phyloP scores from a whole-genome alignment of 352 stramenopile genomes.

The Blastocystis sp. region DNA sequence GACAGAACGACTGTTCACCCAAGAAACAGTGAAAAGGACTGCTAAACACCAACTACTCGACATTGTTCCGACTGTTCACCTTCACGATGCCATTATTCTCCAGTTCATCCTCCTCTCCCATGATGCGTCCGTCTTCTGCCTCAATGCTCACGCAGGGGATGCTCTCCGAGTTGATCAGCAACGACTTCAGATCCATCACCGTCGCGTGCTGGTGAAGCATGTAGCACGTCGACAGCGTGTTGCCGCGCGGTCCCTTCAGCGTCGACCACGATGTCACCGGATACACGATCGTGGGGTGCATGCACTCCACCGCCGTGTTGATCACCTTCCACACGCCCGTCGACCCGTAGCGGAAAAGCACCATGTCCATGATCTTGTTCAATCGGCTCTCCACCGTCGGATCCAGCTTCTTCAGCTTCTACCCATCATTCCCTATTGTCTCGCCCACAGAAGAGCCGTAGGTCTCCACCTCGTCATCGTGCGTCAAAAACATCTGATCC shows the following conservation, averaged over 20 bases:
- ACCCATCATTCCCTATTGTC: constrained; percentile 14
- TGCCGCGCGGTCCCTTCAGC: constrained; percentile 72
- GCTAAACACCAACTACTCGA: constrained; percentile 34
- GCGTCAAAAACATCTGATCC: constrained; percentile 81
- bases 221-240: constrained; percentile 59
- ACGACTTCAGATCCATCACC: constrained; percentile 45
- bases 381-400: constrained; percentile 80
- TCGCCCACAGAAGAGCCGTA: constrained; percentile 10
- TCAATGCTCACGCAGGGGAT: constrained; percentile 66
- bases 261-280: constrained; percentile 83
- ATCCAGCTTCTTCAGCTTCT: constrained; percentile 76
- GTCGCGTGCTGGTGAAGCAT: constrained; percentile 60
- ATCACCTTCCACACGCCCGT: constrained; percentile 81
- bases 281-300: constrained; percentile 80
- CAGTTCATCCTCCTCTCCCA: constrained; percentile 61
- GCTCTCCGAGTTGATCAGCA: constrained; percentile 61
- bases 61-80: constrained; percentile 63
- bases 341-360: constrained; percentile 83
- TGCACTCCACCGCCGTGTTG: constrained; percentile 78
- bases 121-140: constrained; percentile 51
- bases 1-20: too few species aligned
- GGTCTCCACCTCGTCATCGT: constrained; percentile 75
- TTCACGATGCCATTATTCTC: constrained; percentile 60
- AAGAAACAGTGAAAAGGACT: constrained; percentile 8
- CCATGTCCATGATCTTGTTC: constrained; percentile 83